A percentile compares a stretch with the other conserved stretches of the same genome.
Evolutionary conservation across 1,284 basidiomycete species (phyloP).

Genomic region (Phellopilus nigrolimitatus): DNA sequence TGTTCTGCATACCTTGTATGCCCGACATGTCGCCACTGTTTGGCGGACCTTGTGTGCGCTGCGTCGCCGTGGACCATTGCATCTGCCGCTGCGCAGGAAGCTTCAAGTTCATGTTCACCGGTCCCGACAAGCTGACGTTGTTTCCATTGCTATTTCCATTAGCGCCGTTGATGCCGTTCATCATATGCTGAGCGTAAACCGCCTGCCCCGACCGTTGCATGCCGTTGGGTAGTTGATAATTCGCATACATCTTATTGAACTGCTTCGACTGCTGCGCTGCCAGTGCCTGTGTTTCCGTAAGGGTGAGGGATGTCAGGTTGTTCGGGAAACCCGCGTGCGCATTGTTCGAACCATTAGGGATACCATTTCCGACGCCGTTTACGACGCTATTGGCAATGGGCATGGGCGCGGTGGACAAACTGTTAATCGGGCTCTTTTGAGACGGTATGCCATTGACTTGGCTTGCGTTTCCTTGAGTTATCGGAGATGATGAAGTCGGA

Average conservation of each 20-base stretch:
- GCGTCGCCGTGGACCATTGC: conserved; percentile 34
- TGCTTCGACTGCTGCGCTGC: conserved; percentile 53
- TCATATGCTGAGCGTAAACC: conserved; percentile 24
- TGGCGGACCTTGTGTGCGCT: conserved; percentile 14
- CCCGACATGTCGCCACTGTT: neutral
- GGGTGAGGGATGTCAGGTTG: conserved; percentile 29
- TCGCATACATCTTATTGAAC: conserved; percentile 45
- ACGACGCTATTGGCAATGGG: neutral
- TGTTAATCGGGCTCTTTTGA: conserved; percentile 4
- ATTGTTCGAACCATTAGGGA: conserved; percentile 7
- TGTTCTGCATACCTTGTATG: conserved; percentile 10
- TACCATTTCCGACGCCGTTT: conserved; percentile 11
- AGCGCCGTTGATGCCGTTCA: conserved; percentile 6
- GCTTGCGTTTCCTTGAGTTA: neutral
- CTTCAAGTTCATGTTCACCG: conserved; percentile 36
- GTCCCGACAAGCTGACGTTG: conserved; percentile 35
- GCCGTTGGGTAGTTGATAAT: conserved; percentile 27
- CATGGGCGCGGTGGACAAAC: neutral
- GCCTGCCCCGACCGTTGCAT: conserved; percentile 28
- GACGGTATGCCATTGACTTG: conserved; percentile 6
- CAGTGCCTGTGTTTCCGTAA: conserved; percentile 29
- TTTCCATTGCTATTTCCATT: conserved; percentile 25
- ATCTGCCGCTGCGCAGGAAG: conserved; percentile 37
- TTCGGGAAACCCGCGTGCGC: conserved; percentile 7
- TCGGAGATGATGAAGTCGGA: conserved; percentile 26